Evolutionary conservation across 257 asterid genomes (phyloP), one percentile per base, ranked within the genome.

Genomic region (Parsonsia alboflavescens): DNA sequence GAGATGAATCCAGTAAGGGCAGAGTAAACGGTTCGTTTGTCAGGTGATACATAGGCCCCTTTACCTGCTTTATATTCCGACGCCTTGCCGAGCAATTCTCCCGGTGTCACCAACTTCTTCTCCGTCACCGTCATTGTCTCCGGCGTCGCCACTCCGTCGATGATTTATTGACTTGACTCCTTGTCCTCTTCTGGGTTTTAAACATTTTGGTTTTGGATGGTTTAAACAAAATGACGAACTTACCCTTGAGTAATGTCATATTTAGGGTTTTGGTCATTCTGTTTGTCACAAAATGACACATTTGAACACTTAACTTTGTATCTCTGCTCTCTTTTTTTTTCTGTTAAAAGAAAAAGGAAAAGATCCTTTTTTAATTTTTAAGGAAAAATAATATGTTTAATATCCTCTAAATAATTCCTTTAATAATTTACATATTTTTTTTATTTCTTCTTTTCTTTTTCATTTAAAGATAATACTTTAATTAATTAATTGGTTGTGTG

Each of bases 1-100:
- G 90, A 84, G 76, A 84, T 85, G 84, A 85, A 79, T 70, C 99
- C 99, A n/a, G 96, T 82, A 76, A 94, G 89, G 68, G 96, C 87
- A 80, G 99, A 91, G 82, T 86, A 88, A 3, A 92, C 79, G 21
- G 78, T 82, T 48, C 84, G 88, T 56, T 88, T 81, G 72, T 86
- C 79, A 33, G 87, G 46, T 3, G 97, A 86, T 46, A 85, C 76
- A 65, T 92, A 92, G 21, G 97, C 86, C n/a, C 99, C 99, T 48
- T 76, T 80, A 3, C 99, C 99, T 41, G 93, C 88, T 77, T 83
- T 92, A 26, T 87, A 50, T 75, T 92, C 96, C 16, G 88, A 79
- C 2, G 88, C 80, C 81, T 80, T 84, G 2, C 99, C 99, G 80
- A 94, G 79, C n/a, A 86, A 80, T 70, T 92, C 96, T 74, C 99